These are phyloP conservation scores for Escovopsis sp. DNA, from an alignment of 2,329 filamentous ascomycete species.

Conservation along the genomic window DNA sequence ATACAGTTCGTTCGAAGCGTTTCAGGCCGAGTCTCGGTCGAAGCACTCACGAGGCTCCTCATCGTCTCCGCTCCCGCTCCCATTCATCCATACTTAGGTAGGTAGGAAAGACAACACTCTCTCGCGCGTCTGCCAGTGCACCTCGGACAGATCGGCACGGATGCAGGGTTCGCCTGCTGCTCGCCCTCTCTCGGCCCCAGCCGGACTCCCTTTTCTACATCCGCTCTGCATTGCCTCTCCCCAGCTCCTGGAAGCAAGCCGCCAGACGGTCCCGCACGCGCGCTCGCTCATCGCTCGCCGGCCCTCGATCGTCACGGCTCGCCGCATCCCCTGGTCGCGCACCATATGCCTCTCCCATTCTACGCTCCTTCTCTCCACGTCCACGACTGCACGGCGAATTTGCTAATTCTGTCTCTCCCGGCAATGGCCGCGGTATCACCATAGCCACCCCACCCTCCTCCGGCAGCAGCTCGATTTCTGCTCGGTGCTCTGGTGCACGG, in stretches of 20 bases:
- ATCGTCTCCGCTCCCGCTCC: background rate
- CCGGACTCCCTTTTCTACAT: slow-evolving; percentile 10
- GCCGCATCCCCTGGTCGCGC: slow-evolving; percentile 7
- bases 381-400: slow-evolving; percentile 14
- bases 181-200: too few species aligned
- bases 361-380: slow-evolving; percentile 9
- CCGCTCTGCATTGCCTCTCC: slow-evolving; percentile 11
- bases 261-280: slow-evolving; percentile 1
- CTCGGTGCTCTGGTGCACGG: slow-evolving; percentile 14
- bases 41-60: too few species aligned
- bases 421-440: slow-evolving; percentile 22
- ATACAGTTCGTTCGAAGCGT: background rate
- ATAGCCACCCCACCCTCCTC: slow-evolving; percentile 20
- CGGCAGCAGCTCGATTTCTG: slow-evolving; percentile 15
- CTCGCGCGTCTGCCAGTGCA: slow-evolving; percentile 2
- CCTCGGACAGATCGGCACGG: slow-evolving; percentile 4
- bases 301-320: slow-evolving; percentile 10
- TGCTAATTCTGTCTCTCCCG: slow-evolving; percentile 15
- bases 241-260: background rate
- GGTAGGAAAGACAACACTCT: background rate
- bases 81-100: too few species aligned
- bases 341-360: slow-evolving; percentile 11
- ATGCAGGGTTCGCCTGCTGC: background rate
- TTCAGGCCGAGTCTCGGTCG: too few species aligned
- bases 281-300: slow-evolving; percentile 6